Evolutionary conservation across 1,139 yeast species (phyloP).

Genomic region (Candida buenavistaensis): DNA sequence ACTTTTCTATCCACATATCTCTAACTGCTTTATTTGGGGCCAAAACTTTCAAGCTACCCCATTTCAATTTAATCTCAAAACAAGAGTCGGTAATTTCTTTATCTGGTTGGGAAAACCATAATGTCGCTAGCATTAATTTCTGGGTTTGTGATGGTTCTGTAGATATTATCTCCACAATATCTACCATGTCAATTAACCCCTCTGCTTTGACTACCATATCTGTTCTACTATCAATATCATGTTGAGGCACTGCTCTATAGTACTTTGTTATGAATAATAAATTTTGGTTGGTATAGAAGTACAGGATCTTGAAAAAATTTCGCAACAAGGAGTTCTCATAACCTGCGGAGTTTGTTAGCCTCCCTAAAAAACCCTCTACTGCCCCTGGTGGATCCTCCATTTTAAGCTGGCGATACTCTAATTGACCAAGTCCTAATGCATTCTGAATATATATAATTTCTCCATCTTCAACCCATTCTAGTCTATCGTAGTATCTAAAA

Average conservation of each 20-base stretch:
- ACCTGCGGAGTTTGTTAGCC: slow-evolving; percentile 57
- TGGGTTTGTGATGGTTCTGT: slow-evolving; percentile 31
- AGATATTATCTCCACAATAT: slow-evolving; percentile 40
- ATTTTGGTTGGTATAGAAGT: slow-evolving; percentile 63
- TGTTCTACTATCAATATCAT: slow-evolving; percentile 64
- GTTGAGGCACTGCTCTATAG: slow-evolving; percentile 65
- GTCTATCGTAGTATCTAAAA: slow-evolving; percentile 67
- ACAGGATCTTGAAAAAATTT: slow-evolving; percentile 54
- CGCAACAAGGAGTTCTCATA: slow-evolving; percentile 38
- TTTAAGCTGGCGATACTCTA: slow-evolving; percentile 52
- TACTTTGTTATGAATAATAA: slow-evolving; percentile 60
- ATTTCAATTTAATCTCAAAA: slow-evolving; percentile 53
- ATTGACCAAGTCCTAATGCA: slow-evolving; percentile 30
- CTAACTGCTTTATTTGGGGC: slow-evolving; percentile 54
- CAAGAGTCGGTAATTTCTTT: slow-evolving; percentile 39
- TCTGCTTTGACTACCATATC: slow-evolving; percentile 57
- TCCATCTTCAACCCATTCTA: slow-evolving; percentile 71
- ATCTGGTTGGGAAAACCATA: slow-evolving; percentile 44
- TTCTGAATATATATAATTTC: slow-evolving; percentile 42
- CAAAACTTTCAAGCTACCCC: slow-evolving; percentile 50
- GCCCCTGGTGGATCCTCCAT: slow-evolving; percentile 56
- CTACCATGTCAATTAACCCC: slow-evolving; percentile 60
- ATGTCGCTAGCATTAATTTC: slow-evolving; percentile 35
- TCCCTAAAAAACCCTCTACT: slow-evolving; percentile 72
- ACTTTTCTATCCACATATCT: slow-evolving; percentile 63